Conservation (phyloP, 306 rosid genomes). For the Sesbania bispinosa region DNA sequence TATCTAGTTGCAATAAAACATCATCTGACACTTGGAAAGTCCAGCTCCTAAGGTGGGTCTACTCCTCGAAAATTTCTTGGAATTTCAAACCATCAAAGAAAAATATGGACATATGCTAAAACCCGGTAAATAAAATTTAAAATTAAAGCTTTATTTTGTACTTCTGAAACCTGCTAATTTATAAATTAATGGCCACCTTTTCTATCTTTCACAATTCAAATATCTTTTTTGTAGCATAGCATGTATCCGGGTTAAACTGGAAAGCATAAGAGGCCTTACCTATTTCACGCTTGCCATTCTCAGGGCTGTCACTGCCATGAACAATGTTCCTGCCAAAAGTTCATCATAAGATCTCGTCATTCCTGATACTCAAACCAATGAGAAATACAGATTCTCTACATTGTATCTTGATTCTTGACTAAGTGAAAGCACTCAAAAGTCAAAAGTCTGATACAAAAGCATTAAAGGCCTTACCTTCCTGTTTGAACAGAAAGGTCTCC, state of each 20-base stretch:
- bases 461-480: constrained; percentile 62
- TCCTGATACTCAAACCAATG: constrained; percentile 9
- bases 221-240: constrained; percentile 4
- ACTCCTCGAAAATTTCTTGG: background rate
- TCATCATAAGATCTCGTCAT: constrained; percentile 24
- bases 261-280: constrained; percentile 41
- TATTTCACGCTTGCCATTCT: constrained; percentile 89
- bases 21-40: constrained; percentile 1
- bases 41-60: background rate
- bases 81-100: constrained; percentile 15
- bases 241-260: background rate
- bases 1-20: background rate
- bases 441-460: constrained; percentile 18
- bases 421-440: background rate
- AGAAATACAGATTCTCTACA: background rate
- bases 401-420: background rate
- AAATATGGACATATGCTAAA: background rate
- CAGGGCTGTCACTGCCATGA: constrained; percentile 99
- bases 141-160: background rate
- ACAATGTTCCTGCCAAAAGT: constrained; percentile 72
- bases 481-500: constrained; percentile 94
- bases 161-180: background rate
- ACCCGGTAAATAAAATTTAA: background rate
- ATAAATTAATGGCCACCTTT: background rate
- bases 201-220: background rate